Evolutionary conservation across 768 basidiomycete species (phyloP), one percentile per base, ranked within the genome.

Genomic region (Serendipita sp.): DNA sequence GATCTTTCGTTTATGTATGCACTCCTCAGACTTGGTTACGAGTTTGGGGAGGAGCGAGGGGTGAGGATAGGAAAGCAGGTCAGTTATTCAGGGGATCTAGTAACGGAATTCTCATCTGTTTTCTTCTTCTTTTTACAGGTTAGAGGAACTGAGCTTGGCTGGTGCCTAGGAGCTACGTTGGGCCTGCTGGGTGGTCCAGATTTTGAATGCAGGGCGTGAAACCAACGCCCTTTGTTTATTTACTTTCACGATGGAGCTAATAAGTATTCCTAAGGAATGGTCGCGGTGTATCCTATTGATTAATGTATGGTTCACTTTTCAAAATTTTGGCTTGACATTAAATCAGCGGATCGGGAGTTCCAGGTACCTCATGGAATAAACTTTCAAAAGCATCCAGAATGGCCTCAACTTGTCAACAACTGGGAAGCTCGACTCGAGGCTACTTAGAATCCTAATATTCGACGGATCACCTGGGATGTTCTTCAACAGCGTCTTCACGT

Each of bases 1-100:
- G 95, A 99, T 72, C 73, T 98, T 70, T 97, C 91, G 46, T 99
- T 95, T 73, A 91, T 92, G 93, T 84, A 96, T 70, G 85, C 83
- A 55, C 73, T 99, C 66, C 73, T 98, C 64, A 78, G 87, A 65
- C 77, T 91, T 1, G 95, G 95, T 34, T 99, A 98, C 74, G 96
- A 94, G 76, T 86, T 98, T 72, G 78, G 74, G 13, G 84, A 82
- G 45, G 77, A 74, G 18, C 73, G 92, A 66, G 79, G 85, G 66
- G 82, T 91, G 37, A 76, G 73, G 74, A 81, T 95, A 29, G 95
- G 87, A 69, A 98, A 97, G 78, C 81, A 87, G 78, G 81, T 98
- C 37, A 72, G 72, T n/a, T 76, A 73, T 5, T 75, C 78, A 10
- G 77, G 78, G 69, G 68, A 78, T 69, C 23, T 62, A 55, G 40